A percentile compares a stretch with the other conserved stretches of the same genome.
Evolutionary conservation across 768 basidiomycete species (phyloP).

Genomic region (Termitomyces titanicus): DNA sequence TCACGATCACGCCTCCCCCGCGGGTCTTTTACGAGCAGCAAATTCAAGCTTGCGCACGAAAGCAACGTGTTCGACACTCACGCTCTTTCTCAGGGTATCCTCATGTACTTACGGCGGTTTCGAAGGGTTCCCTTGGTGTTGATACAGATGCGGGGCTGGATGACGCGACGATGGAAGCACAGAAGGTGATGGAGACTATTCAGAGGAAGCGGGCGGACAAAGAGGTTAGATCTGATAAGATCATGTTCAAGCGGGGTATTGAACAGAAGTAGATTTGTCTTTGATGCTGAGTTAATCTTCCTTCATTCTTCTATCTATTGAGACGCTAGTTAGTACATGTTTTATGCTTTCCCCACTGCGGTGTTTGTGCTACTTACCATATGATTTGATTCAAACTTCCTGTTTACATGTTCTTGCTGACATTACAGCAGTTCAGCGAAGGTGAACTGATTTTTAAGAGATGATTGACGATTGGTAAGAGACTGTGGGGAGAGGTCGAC

Average conservation of each 20-base stretch:
- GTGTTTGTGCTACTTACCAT: neutral
- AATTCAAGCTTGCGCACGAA: neutral
- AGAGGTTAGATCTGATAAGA: neutral
- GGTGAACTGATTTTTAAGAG: too few species aligned
- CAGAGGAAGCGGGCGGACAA: neutral
- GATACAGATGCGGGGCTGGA: constrained; percentile 13
- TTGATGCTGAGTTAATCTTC: neutral
- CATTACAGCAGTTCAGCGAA: too few species aligned
- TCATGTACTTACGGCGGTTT: constrained; percentile 6
- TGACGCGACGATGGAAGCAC: constrained; percentile 15
- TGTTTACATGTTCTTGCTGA: too few species aligned
- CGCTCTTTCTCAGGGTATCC: constrained; percentile 17
- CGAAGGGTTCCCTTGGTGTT: neutral
- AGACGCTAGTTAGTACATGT: neutral
- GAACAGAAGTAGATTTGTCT: neutral
- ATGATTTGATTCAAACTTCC: neutral
- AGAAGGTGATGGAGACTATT: constrained; percentile 8
- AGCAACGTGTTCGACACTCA: constrained; percentile 10
- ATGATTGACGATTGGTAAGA: too few species aligned
- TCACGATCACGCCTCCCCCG: constrained; percentile 2
- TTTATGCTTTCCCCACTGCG: neutral
- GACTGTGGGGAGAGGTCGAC: too few species aligned
- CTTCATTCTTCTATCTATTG: neutral
- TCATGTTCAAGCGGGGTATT: neutral
- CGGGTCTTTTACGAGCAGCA: neutral